Percentiles rank a stretch among this genome's conserved stretches.
phyloP scores from a whole-genome alignment of 176 grass and related monocot genomes.

The Otatea glauca region DNA sequence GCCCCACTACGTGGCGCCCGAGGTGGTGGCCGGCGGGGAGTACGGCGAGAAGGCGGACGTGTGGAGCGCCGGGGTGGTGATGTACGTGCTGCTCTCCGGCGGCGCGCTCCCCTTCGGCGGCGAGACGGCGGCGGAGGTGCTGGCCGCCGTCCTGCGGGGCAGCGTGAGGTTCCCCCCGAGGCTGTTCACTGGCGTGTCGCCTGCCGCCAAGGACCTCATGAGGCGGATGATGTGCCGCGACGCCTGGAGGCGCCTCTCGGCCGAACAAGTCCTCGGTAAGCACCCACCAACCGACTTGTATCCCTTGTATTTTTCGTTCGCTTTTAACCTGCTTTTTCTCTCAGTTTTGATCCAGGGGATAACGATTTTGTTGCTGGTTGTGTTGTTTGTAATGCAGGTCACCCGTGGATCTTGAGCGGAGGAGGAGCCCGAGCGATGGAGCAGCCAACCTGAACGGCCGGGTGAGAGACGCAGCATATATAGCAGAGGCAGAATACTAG shows the following conservation, averaged over 20 bases:
- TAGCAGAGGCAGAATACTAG: neutral
- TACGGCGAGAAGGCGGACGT: constrained; percentile 86
- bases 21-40: constrained; percentile 68
- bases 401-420: constrained; percentile 78
- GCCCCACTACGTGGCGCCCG: constrained; percentile 80
- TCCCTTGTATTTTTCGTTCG: neutral
- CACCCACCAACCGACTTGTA: neutral
- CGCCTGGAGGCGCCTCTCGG: constrained; percentile 68
- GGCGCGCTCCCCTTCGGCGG: constrained; percentile 79
- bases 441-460: constrained; percentile 25
- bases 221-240: constrained; percentile 80
- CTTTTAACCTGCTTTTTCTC: neutral
- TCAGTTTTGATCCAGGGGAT: neutral
- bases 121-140: constrained; percentile 66
- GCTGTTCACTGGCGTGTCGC: constrained; percentile 63
- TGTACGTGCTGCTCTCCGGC: constrained; percentile 81
- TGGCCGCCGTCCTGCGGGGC: constrained; percentile 56
- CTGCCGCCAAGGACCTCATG: constrained; percentile 78
- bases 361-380: neutral
- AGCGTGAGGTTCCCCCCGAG: constrained; percentile 64
- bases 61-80: constrained; percentile 87
- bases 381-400: constrained; percentile 52
- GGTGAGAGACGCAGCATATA: neutral
- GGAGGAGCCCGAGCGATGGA: constrained; percentile 46
- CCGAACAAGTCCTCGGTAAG: constrained; percentile 86